Evolutionary conservation across 345 rosid genomes (phyloP).

Genomic region (Cardiospermum halicacabum): DNA sequence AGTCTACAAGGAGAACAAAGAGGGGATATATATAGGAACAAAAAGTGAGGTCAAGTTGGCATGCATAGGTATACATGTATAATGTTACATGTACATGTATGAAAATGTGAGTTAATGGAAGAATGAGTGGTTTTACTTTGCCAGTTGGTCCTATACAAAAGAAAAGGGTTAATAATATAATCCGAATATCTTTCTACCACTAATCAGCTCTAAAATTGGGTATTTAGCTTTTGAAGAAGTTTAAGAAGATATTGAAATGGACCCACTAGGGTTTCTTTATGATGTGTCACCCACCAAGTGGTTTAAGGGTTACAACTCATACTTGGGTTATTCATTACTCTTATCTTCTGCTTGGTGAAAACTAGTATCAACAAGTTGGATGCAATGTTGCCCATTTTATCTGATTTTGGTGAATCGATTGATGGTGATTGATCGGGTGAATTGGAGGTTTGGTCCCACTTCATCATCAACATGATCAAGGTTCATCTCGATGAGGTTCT

Average conservation of each 20-base stretch:
- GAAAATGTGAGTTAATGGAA: constrained; percentile 11
- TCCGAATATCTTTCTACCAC: constrained; percentile 22
- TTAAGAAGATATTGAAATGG: too few relatives aligned
- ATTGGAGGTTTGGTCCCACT: background rate
- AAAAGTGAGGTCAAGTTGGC: constrained; percentile 29
- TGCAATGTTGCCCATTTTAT: background rate
- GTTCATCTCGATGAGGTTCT: background rate
- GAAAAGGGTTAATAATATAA: constrained; percentile 17
- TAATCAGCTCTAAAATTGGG: constrained; percentile 20
- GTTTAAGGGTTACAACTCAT: constrained; percentile 60
- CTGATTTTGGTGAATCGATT: background rate
- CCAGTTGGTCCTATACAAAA: constrained; percentile 35
- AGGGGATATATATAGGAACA: constrained; percentile 32
- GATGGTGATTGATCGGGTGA: background rate
- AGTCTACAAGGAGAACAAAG: background rate
- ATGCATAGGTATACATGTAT: too few relatives aligned
- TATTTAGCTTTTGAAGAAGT: background rate
- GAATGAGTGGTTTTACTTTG: constrained; percentile 23
- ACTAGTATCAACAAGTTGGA: too few relatives aligned
- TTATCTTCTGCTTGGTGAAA: too few relatives aligned
- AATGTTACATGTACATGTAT: too few relatives aligned
- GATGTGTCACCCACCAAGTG: constrained; percentile 79
- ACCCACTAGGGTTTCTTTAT: constrained; percentile 41
- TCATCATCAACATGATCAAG: background rate
- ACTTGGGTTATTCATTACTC: too few relatives aligned